A percentile compares a stretch with the other conserved stretches of the same genome.
Evolutionary conservation across 2,329 filamentous ascomycete genomes (phyloP).

Genomic region (Alternaria triticina): DNA sequence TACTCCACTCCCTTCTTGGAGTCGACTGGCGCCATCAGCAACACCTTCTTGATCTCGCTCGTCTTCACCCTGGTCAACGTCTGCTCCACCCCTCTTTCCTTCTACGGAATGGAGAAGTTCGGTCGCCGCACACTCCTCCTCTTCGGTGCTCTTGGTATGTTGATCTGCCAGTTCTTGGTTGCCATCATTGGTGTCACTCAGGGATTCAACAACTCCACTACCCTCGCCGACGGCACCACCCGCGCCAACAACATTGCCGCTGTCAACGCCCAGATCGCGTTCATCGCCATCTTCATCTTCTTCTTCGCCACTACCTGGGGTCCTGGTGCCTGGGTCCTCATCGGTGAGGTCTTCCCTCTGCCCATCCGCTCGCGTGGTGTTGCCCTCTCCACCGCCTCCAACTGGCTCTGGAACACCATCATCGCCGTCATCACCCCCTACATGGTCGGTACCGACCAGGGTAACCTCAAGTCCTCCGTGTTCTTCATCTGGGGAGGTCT

Average conservation of each 20-base stretch:
- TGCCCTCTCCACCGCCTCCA: conserved; percentile 82
- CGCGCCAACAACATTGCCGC: conserved; percentile 46
- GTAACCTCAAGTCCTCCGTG: conserved; percentile 64
- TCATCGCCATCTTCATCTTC: conserved; percentile 92
- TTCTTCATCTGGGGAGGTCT: conserved; percentile 53
- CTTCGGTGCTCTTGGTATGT: conserved; percentile 79
- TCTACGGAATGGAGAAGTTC: conserved; percentile 82
- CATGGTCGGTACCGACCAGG: conserved; percentile 69
- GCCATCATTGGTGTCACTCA: conserved; percentile 65
- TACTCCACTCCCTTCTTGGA: conserved; percentile 82
- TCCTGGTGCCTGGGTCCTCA: conserved; percentile 57
- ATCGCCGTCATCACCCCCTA: conserved; percentile 67
- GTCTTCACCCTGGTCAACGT: conserved; percentile 91
- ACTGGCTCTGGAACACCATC: conserved; percentile 68
- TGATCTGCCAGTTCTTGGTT: conserved; percentile 85
- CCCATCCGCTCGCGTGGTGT: conserved; percentile 65
- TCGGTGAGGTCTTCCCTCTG: conserved; percentile 80
- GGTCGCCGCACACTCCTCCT: conserved; percentile 84
- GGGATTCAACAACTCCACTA: conserved; percentile 18
- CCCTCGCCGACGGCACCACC: neutral
- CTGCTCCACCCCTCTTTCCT: conserved; percentile 81
- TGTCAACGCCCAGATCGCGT: conserved; percentile 69
- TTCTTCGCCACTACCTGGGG: conserved; percentile 70
- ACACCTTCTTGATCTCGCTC: conserved; percentile 83
- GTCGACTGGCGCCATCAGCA: conserved; percentile 70